Percentiles rank a stretch among this genome's conserved stretches.
These are phyloP conservation scores for Albophoma yamanashiensis DNA, from an alignment of 2,329 filamentous ascomycete genomes.

Conservation along the genomic window DNA sequence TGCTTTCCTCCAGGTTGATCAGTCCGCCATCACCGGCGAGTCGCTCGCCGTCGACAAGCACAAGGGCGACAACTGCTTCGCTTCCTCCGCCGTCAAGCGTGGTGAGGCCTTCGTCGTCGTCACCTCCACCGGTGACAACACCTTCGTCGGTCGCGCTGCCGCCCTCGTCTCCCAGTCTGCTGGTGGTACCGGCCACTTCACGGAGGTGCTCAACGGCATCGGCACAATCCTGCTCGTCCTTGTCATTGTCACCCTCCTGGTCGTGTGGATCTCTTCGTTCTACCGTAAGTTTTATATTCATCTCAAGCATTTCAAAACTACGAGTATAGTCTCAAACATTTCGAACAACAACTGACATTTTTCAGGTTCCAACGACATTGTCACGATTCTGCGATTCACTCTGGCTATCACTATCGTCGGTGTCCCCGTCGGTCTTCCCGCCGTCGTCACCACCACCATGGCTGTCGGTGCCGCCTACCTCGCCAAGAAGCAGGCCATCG, in stretches of 20 bases:
- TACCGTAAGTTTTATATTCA: no score
- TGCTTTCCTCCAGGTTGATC: conserved; percentile 81
- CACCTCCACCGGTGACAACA: conserved; percentile 78
- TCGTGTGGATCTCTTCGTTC: conserved; percentile 81
- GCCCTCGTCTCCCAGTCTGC: conserved; percentile 73
- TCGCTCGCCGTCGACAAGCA: conserved; percentile 87
- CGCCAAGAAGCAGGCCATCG: conserved; percentile 86
- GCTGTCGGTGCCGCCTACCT: conserved; percentile 86
- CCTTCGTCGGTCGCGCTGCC: conserved; percentile 81
- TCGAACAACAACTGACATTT: no score
- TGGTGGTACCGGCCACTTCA: conserved; percentile 73
- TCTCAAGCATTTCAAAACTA: no score
- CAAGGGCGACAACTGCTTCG: conserved; percentile 69
- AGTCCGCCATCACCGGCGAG: conserved; percentile 86
- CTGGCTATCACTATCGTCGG: conserved; percentile 85
- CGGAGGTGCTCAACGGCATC: conserved; percentile 80
- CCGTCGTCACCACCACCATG: conserved; percentile 91
- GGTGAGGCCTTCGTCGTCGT: conserved; percentile 77
- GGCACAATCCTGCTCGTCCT: conserved; percentile 69
- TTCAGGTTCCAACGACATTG: conserved; percentile 73
- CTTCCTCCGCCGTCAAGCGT: conserved; percentile 83
- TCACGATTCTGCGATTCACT: conserved; percentile 67
- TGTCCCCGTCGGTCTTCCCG: conserved; percentile 86
- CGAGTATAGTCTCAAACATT: no score
- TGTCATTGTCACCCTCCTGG: conserved; percentile 67